These are phyloP conservation scores for Beverwykella pulmonaria DNA, from an alignment of 495 filamentous ascomycete species.

Conservation along the genomic window DNA sequence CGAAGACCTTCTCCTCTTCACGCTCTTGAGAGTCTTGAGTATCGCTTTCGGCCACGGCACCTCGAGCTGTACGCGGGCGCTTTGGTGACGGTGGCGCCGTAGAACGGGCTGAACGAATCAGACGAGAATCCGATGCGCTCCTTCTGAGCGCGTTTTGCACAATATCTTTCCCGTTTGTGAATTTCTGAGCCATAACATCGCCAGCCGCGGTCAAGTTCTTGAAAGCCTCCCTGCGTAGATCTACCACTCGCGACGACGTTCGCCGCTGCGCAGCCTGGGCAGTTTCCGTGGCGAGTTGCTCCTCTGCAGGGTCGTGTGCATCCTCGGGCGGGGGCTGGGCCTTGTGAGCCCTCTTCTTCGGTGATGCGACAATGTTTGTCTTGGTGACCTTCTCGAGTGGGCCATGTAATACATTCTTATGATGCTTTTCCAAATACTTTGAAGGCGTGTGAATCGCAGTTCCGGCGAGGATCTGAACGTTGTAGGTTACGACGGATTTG, in stretches of 20 bases:
- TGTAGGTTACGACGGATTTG: slow-evolving; percentile 39
- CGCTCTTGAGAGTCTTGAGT: background rate
- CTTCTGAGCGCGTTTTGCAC: slow-evolving; percentile 7
- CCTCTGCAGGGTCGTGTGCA: slow-evolving; percentile 21
- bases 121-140: slow-evolving; percentile 7
- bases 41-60: slow-evolving; percentile 3
- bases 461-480: slow-evolving; percentile 42
- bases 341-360: slow-evolving; percentile 52
- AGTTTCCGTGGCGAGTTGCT: slow-evolving; percentile 26
- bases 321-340: slow-evolving; percentile 21
- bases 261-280: slow-evolving; percentile 26
- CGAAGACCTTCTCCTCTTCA: slow-evolving; percentile 28
- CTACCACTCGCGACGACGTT: slow-evolving; percentile 19
- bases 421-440: slow-evolving; percentile 33
- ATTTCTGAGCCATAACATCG: slow-evolving; percentile 10
- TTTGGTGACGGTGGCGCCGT: background rate
- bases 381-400: background rate
- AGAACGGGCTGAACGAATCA: background rate
- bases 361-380: slow-evolving; percentile 34
- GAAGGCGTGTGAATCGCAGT: slow-evolving; percentile 39
- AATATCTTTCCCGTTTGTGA: background rate
- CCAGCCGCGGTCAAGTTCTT: slow-evolving; percentile 19
- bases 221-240: slow-evolving; percentile 27
- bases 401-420: slow-evolving; percentile 41
- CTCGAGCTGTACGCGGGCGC: slow-evolving; percentile 14